Percentiles rank a stretch among this genome's conserved stretches.
These are phyloP conservation scores for Epicoccum nigrum DNA, from an alignment of 2,329 filamentous ascomycete species.

Conservation along the genomic window DNA sequence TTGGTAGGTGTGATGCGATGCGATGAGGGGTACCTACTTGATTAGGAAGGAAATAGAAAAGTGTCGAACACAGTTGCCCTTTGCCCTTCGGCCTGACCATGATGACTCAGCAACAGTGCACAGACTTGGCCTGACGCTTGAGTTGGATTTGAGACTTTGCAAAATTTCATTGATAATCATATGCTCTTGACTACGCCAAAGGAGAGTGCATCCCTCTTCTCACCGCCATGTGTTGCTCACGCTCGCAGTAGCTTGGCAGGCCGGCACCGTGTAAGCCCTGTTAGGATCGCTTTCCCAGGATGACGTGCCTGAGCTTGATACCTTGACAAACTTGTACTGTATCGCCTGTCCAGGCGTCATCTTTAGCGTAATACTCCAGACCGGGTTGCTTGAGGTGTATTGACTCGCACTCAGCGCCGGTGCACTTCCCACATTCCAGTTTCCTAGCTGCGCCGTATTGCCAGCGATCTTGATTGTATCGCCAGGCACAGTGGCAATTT, in stretches of 20 bases:
- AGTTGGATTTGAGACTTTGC: no score
- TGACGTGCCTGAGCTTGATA: conserved; percentile 52
- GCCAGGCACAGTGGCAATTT: conserved; percentile 55
- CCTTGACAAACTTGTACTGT: conserved; percentile 55
- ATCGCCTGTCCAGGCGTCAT: conserved; percentile 50
- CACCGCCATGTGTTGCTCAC: conserved; percentile 34
- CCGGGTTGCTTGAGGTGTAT: conserved; percentile 53
- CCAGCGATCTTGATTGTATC: conserved; percentile 58
- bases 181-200: no score
- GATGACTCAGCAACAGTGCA: conserved; percentile 9
- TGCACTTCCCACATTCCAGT: conserved; percentile 50
- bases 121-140: no score
- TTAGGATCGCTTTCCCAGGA: conserved; percentile 56
- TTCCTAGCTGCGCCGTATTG: conserved; percentile 52
- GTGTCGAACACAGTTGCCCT: conserved; percentile 12
- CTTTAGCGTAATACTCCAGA: conserved; percentile 55
- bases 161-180: no score
- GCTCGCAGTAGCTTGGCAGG: conserved; percentile 32
- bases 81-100: not conserved
- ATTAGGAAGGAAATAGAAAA: conserved; percentile 1
- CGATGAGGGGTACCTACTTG: not conserved
- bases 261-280: conserved; percentile 47
- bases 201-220: not conserved
- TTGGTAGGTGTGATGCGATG: not conserved
- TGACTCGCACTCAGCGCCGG: conserved; percentile 50